phyloP scores from a whole-genome alignment of 176 grass and related monocot species.

The Rhipidocladum racemiflorum region DNA sequence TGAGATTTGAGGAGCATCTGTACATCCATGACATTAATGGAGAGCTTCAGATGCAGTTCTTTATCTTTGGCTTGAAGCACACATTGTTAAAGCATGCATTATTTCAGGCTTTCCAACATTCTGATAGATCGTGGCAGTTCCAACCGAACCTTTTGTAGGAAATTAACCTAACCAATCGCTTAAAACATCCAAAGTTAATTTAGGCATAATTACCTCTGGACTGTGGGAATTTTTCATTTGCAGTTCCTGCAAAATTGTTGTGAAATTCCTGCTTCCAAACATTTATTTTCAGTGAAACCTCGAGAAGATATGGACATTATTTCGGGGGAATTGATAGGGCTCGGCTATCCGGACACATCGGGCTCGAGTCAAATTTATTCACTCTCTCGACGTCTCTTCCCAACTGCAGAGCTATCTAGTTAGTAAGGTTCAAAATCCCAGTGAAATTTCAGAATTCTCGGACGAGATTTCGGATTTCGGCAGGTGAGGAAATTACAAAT shows the following conservation, averaged over 20 bases:
- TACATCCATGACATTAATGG: neutral
- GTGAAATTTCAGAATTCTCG: too few species aligned
- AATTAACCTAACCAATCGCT: neutral
- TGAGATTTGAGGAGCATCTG: neutral
- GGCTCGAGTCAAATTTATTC: too few species aligned
- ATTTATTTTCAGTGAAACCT: neutral
- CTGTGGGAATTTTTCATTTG: neutral
- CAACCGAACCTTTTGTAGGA: neutral
- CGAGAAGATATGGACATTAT: neutral
- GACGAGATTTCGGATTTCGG: too few species aligned
- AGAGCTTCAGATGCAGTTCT: conserved; percentile 2
- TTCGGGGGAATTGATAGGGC: too few species aligned
- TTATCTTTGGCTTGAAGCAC: neutral
- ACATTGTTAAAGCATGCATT: neutral
- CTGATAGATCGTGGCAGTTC: neutral
- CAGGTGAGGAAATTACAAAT: too few species aligned
- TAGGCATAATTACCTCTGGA: conserved; percentile 15
- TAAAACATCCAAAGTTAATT: neutral
- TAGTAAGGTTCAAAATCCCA: too few species aligned
- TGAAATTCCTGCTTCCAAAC: neutral
- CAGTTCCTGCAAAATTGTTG: neutral
- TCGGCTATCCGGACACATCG: too few species aligned
- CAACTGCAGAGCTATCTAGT: too few species aligned
- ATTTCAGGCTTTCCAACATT: neutral
- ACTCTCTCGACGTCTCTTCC: too few species aligned